Base-by-base conservation (phyloP, 78 protist species). In the Diacronema lutheri region DNA sequence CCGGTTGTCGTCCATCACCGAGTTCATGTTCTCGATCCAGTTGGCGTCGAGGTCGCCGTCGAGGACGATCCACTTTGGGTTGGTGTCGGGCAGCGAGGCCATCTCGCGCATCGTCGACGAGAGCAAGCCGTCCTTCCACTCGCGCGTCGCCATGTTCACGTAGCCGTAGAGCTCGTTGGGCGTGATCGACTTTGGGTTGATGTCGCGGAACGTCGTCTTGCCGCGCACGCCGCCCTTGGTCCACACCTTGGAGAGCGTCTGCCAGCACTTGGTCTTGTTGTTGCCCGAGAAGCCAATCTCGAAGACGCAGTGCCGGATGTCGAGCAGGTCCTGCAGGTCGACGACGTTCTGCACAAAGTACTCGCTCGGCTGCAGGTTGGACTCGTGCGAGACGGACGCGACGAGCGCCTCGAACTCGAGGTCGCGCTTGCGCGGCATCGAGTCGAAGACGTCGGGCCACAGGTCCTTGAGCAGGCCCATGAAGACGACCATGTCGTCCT, bases 1-100 rank as follows among this genome's bases (percentile, higher is more conserved):
- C 60, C 89, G 86, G 90, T 91, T 91, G 69, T 91, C 94, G 72
- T 91, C 94, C 94, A 88, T 83, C 40, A 88, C 91, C 33, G 90
- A 58, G 77, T 89, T 89, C 87, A 91, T 61, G 64, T 88, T 82
- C 73, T 91, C 94, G 50, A 91, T 84, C 91, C 91, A 87, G 79
- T 65, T 80, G 29, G 93, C 84, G 58, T 91, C 93, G 61, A 91
- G 78, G 69, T 91, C 93, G 25, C 93, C 93, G 41, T 91, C 93
- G 35, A 91, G 93, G 58, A 91, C 78, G 73, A 91, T 74, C 93
- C 93, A 91, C 72, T 83, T 87, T 7, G 87, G 72, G 72, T 88
- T 60, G 38, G 85, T 65, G 85, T 78, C 85, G 26, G 84, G 76
- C 66, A 29, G 19, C 60, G 50, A 55, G 41, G 92, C 83, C 82